Base-by-base conservation (phyloP, 2,329 filamentous ascomycete genomes). In the Arthrobotrys sinensis region DNA sequence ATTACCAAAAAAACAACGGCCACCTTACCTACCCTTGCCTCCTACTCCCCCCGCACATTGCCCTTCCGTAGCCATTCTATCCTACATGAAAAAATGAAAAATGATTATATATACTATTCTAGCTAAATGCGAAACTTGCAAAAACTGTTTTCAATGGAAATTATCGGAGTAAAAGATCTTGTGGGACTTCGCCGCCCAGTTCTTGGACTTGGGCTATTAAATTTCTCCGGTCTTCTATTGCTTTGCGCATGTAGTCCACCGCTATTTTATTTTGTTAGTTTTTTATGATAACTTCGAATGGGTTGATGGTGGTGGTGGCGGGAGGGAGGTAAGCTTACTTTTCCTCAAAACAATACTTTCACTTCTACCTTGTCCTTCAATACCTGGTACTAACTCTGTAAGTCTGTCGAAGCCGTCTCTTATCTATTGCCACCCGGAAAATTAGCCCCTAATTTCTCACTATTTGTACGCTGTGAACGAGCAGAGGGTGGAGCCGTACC, bases 361-460 rank as follows among this genome's bases (percentile, higher is more conserved):
- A 80, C 93, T 96, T 53, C 93, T 90, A 0, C 92, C 94, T 82
- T 94, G 92, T 0, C 94, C 94, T 81, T 93, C 89, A 66, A 96
- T 87, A 0, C 92, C 93, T 0, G 94, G 94, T 0, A 97, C 93
- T 36, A 96, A 87, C 66, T 91, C 89, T 14, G 92, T 92, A 28
- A 97, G 88, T 38, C 90, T 89, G 84, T 97, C 93, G 83, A 96
- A 97, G 71, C 92, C 93, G 75, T 93, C 90, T 55, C 94, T 89
- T 80, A 97, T 97, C 75, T 78, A 40, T 43, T n/a, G 12, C 91
- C n/a, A n/a, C 3, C 11, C 76, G 76, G 24, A 6, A 28, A 36
- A 55, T 69, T 65, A 68, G 71, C 21, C 11, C 21, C 19, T 19
- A 21, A 14, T 28, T 28, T 12, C 28, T 2, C 4, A 10, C 12